Conservation (phyloP, 257 asterid genomes). For the Forsythia suspensa region DNA sequence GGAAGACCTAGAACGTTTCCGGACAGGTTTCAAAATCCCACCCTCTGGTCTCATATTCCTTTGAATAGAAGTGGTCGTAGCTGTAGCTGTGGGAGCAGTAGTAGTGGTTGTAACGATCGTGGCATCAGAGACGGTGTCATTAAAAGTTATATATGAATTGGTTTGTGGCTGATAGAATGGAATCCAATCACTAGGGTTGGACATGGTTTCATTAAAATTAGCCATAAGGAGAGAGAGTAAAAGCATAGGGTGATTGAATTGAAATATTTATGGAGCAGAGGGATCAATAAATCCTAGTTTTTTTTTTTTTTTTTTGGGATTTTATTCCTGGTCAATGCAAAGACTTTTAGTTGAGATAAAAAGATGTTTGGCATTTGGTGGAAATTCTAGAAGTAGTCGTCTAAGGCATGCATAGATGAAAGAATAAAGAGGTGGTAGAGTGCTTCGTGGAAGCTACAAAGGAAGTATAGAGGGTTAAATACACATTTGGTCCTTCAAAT, state of each 20-base stretch:
- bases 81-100: conserved; percentile 15
- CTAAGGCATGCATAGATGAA: background rate
- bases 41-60: conserved; percentile 33
- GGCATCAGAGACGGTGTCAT: background rate
- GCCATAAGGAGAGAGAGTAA: background rate
- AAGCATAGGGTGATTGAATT: conserved; percentile 17
- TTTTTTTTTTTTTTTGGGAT: background rate
- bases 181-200: conserved; percentile 20
- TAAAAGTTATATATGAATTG: background rate
- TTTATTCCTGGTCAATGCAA: background rate
- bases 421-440: background rate
- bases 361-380: background rate
- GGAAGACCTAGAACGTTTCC: conserved; percentile 49
- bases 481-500: background rate
- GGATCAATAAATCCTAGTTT: conserved; percentile 20
- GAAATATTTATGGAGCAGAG: conserved; percentile 28
- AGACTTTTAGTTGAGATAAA: background rate
- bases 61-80: conserved; percentile 19
- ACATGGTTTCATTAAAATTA: conserved; percentile 15
- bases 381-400: background rate
- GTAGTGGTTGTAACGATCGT: background rate
- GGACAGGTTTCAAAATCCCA: conserved; percentile 40
- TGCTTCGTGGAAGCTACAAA: background rate
- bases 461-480: too few species aligned
- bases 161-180: conserved; percentile 23